Conservation (phyloP, 2,329 filamentous ascomycete species). For the Ceratocystiopsis sp. region DNA sequence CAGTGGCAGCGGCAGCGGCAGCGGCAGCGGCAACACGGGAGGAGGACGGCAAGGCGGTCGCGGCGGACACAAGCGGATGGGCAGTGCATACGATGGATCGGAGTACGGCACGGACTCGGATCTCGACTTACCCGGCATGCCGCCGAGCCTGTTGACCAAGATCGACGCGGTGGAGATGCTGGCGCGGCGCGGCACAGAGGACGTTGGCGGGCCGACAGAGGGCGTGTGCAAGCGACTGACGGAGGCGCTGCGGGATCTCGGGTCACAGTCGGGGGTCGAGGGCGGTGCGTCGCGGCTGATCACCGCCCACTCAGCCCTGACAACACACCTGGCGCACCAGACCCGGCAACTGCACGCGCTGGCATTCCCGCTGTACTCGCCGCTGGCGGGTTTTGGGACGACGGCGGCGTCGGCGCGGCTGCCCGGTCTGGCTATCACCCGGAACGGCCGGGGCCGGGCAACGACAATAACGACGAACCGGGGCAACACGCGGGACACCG, state of each 20-base stretch:
- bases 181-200: constrained; percentile 47
- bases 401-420: constrained; percentile 21
- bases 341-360: constrained; percentile 59
- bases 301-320: constrained; percentile 57
- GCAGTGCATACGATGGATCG: constrained; percentile 52
- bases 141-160: constrained; percentile 46
- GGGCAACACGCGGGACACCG: no score
- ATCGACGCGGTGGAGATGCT: constrained; percentile 59
- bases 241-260: constrained; percentile 52
- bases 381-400: constrained; percentile 31
- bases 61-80: constrained; percentile 30
- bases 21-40: constrained; percentile 7
- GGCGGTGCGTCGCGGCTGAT: constrained; percentile 55
- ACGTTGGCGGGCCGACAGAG: constrained; percentile 46
- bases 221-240: constrained; percentile 52
- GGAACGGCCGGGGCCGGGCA: neutral
- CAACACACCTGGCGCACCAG: constrained; percentile 59
- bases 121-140: constrained; percentile 50
- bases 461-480: no score
- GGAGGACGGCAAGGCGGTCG: constrained; percentile 5
- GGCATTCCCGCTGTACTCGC: constrained; percentile 52
- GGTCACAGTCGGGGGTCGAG: constrained; percentile 55
- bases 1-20: constrained; percentile 3
- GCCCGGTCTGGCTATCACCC: constrained; percentile 1
- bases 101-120: constrained; percentile 61